Conservation (phyloP, 2,329 filamentous ascomycete species). For the Volutella citrinella region DNA sequence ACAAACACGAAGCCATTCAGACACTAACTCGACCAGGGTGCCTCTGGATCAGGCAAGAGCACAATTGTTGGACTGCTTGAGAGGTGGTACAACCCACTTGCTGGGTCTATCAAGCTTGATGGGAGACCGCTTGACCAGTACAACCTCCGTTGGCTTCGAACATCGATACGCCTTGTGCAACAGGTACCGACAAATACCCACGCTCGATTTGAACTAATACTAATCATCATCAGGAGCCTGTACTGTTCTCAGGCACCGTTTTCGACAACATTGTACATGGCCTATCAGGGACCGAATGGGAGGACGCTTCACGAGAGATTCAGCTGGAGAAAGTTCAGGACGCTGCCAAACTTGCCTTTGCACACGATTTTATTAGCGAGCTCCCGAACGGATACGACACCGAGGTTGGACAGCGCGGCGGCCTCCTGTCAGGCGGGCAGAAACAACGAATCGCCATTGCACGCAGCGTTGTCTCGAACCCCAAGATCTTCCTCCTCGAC, state of each 20-base stretch:
- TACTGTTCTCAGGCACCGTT: slow-evolving; percentile 46
- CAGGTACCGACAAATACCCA: slow-evolving; percentile 17
- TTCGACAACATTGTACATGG: slow-evolving; percentile 54
- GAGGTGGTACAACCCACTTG: slow-evolving; percentile 35
- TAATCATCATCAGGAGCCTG: slow-evolving; percentile 33
- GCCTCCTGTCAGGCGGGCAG: slow-evolving; percentile 64
- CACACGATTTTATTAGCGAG: slow-evolving; percentile 47
- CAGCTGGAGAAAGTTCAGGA: slow-evolving; percentile 41
- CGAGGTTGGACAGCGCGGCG: slow-evolving; percentile 59
- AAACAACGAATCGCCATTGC: slow-evolving; percentile 65
- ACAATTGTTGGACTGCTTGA: slow-evolving; percentile 39
- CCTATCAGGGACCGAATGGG: slow-evolving; percentile 39
- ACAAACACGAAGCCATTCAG: neutral
- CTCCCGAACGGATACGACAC: slow-evolving; percentile 50
- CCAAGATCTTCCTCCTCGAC: slow-evolving; percentile 61
- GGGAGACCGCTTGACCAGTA: slow-evolving; percentile 30
- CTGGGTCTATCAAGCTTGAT: slow-evolving; percentile 35
- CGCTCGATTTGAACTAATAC: too few relatives aligned
- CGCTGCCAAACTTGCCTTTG: slow-evolving; percentile 48
- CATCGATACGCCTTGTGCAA: slow-evolving; percentile 36
- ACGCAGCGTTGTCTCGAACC: slow-evolving; percentile 58
- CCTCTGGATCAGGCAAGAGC: slow-evolving; percentile 38
- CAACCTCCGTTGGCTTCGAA: slow-evolving; percentile 38
- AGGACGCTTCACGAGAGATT: slow-evolving; percentile 36
- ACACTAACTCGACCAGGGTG: slow-evolving; percentile 20